These are phyloP conservation scores for Yarrowia hollandica DNA, from an alignment of 805 yeast genomes.

Conservation along the genomic window DNA sequence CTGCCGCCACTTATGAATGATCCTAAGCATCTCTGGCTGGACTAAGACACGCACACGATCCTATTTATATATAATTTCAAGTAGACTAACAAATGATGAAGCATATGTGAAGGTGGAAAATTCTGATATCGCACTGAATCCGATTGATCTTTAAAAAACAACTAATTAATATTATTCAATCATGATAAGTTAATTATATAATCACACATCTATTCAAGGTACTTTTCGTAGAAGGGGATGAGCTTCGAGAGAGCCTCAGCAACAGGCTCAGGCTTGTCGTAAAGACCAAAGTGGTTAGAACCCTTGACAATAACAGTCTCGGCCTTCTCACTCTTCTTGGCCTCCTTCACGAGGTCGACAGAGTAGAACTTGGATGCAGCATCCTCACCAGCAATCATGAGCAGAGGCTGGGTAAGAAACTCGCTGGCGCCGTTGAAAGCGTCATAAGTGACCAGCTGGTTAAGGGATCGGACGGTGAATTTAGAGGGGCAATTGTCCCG, in stretches of 20 bases:
- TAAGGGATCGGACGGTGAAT: background rate
- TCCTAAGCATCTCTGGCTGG: background rate
- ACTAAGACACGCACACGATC: background rate
- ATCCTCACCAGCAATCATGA: constrained; percentile 29
- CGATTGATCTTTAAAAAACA: no score
- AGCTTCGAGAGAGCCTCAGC: constrained; percentile 1
- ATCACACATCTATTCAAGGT: background rate
- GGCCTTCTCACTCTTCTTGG: background rate
- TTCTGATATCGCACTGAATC: no score
- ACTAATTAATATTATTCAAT: no score
- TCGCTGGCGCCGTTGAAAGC: constrained; percentile 24
- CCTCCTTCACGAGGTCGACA: background rate
- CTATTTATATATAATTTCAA: constrained; percentile 11
- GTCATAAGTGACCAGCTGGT: constrained; percentile 21
- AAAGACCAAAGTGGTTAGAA: constrained; percentile 30
- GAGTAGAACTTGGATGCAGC: background rate
- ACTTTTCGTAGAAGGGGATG: constrained; percentile 1
- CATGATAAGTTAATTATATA: background rate
- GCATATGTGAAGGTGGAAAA: background rate
- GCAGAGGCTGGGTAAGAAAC: constrained; percentile 31
- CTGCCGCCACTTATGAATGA: constrained; percentile 13
- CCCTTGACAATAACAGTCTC: constrained; percentile 18
- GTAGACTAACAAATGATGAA: constrained; percentile 25
- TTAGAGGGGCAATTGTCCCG: background rate
- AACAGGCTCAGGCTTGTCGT: constrained; percentile 28